Conservation (phyloP, 169 alveolate species). For the Plasmodium vinckei region DNA sequence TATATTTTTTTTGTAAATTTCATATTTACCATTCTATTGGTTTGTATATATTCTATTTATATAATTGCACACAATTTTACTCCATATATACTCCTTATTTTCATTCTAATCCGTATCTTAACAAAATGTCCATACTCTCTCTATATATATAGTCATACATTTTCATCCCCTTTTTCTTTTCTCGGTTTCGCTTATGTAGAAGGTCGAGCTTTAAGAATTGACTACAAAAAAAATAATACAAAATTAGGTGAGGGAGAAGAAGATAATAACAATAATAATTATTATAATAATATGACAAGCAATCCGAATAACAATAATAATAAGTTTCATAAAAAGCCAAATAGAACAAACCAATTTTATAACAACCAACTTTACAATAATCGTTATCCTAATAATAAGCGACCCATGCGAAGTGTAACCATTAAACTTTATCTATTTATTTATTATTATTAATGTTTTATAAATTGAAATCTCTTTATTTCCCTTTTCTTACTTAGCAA, state of each 20-base stretch:
- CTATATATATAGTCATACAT: neutral
- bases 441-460: too few species aligned
- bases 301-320: constrained; percentile 24
- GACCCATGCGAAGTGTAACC: constrained; percentile 39
- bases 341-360: constrained; percentile 24
- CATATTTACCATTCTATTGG: neutral
- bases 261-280: constrained; percentile 32
- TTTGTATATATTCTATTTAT: neutral
- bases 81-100: neutral
- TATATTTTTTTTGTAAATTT: neutral
- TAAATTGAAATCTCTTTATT: neutral
- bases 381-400: constrained; percentile 62
- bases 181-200: constrained; percentile 34
- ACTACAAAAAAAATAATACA: constrained; percentile 49
- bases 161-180: neutral
- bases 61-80: neutral
- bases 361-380: constrained; percentile 69
- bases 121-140: neutral
- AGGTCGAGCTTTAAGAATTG: constrained; percentile 74
- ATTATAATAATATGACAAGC: constrained; percentile 26
- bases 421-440: neutral
- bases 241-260: constrained; percentile 30
- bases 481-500: neutral
- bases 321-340: constrained; percentile 17
- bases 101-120: neutral